Evolutionary conservation across 2,329 filamentous ascomycete species (phyloP).

Genomic region (Curvularia eragrostidis): DNA sequence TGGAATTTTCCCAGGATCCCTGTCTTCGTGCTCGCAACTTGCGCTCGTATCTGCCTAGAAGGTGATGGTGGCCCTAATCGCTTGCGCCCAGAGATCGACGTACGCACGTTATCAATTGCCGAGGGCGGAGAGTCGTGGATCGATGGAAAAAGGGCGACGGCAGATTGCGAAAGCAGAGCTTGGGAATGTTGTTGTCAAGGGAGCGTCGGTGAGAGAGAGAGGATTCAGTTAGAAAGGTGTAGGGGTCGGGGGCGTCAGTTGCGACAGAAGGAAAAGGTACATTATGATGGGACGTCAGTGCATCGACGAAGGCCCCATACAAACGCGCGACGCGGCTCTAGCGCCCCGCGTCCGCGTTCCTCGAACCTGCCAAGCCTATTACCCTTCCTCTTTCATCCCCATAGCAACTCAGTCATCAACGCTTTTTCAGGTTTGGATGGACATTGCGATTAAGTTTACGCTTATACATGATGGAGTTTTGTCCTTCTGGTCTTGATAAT

Average conservation of each 20-base stretch:
- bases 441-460: background rate
- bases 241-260: slow-evolving; percentile 10
- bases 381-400: slow-evolving; percentile 21
- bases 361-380: slow-evolving; percentile 31
- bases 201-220: slow-evolving; percentile 12
- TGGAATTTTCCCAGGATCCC: slow-evolving; percentile 11
- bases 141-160: background rate
- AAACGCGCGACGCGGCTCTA: slow-evolving; percentile 31
- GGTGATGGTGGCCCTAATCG: slow-evolving; percentile 10
- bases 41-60: slow-evolving; percentile 18
- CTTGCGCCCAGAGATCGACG: slow-evolving; percentile 8
- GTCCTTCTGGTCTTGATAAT: background rate
- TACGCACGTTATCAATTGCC: slow-evolving; percentile 6
- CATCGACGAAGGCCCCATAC: slow-evolving; percentile 29
- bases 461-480: background rate
- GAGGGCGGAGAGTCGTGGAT: background rate
- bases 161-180: background rate
- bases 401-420: slow-evolving; percentile 8
- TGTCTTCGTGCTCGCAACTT: slow-evolving; percentile 3
- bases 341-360: slow-evolving; percentile 25
- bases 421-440: background rate
- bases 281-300: slow-evolving; percentile 23
- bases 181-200: slow-evolving; percentile 2
- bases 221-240: slow-evolving; percentile 3
- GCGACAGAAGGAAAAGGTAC: slow-evolving; percentile 15